Percentiles rank a stretch among this genome's conserved stretches.
Conservation (phyloP, 2,329 filamentous ascomycete species). For the Sporothrix dimorphospora region DNA sequence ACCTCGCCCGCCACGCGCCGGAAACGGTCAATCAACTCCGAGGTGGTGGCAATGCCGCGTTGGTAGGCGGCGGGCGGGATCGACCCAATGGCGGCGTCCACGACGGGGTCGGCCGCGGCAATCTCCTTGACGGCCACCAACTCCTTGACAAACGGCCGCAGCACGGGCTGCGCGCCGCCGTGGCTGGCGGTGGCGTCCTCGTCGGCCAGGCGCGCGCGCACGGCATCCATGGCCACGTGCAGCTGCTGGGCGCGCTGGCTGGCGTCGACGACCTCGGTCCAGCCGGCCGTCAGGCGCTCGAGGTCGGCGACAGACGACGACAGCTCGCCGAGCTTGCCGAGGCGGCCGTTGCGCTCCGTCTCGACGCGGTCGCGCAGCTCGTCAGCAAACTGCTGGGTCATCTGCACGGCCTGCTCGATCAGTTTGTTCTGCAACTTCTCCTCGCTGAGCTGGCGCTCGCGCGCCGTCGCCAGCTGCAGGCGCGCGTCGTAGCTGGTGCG, state of each 20-base stretch:
- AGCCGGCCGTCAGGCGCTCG: slow-evolving; percentile 83
- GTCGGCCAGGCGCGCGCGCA: slow-evolving; percentile 65
- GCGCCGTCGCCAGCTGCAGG: slow-evolving; percentile 75
- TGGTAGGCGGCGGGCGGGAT: slow-evolving; percentile 95
- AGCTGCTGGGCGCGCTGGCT: slow-evolving; percentile 96
- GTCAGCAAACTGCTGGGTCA: slow-evolving; percentile 82
- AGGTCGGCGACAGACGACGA: slow-evolving; percentile 78
- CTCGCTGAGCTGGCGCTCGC: slow-evolving; percentile 78
- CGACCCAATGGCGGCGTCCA: slow-evolving; percentile 92
- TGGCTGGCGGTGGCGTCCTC: slow-evolving; percentile 20
- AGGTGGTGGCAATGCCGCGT: slow-evolving; percentile 78
- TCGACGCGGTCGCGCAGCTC: slow-evolving; percentile 84
- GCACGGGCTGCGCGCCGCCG: slow-evolving; percentile 61
- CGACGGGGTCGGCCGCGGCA: slow-evolving; percentile 78
- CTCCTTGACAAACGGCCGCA: slow-evolving; percentile 87
- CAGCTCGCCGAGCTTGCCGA: slow-evolving; percentile 83
- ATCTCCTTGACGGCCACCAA: slow-evolving; percentile 94
- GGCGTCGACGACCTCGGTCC: slow-evolving; percentile 86
- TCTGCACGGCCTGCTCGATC: slow-evolving; percentile 83
- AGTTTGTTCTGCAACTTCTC: slow-evolving; percentile 83
- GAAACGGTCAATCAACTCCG: slow-evolving; percentile 94
- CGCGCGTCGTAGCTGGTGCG: slow-evolving; percentile 78
- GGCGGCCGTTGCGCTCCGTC: slow-evolving; percentile 80
- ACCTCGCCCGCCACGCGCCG: slow-evolving; percentile 89
- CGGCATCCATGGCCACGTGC: slow-evolving; percentile 92